phyloP scores from a whole-genome alignment of 331 rosid species.

The Acacia concinna region DNA sequence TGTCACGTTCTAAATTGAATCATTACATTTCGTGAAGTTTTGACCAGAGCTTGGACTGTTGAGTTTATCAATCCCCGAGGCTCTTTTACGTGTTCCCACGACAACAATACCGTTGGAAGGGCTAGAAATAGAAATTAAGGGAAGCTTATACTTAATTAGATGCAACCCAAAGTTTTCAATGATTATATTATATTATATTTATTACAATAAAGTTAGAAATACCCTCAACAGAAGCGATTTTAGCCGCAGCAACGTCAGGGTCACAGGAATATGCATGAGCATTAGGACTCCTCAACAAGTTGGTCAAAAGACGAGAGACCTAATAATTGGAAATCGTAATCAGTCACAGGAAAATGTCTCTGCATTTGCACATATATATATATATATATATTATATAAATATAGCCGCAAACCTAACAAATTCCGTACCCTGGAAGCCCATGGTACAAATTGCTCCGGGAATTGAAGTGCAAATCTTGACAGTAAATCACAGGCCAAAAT shows the following conservation, averaged over 20 bases:
- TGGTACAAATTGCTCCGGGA: background rate
- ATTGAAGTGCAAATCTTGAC: conserved; percentile 24
- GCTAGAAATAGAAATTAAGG: conserved; percentile 27
- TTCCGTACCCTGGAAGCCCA: background rate
- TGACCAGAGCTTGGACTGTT: conserved; percentile 7
- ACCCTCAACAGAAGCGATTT: conserved; percentile 27
- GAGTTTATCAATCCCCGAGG: background rate
- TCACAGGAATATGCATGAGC: too few relatives aligned
- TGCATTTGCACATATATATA: background rate
- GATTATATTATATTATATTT: too few relatives aligned
- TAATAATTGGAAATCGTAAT: conserved; percentile 13
- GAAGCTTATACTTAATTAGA: background rate
- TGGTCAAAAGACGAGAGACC: conserved; percentile 17
- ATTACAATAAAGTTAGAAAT: background rate
- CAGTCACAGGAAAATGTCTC: background rate
- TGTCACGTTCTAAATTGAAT: background rate
- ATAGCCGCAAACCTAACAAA: background rate
- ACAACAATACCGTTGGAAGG: conserved; percentile 22
- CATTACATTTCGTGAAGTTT: conserved; percentile 3
- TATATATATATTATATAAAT: background rate
- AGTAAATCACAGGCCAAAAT: conserved; percentile 18
- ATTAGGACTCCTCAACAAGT: background rate
- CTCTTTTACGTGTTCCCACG: background rate
- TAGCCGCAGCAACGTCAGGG: too few relatives aligned
- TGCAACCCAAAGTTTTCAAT: background rate